Conservation (phyloP, 768 basidiomycete genomes). For the Termitomyces sp. region DNA sequence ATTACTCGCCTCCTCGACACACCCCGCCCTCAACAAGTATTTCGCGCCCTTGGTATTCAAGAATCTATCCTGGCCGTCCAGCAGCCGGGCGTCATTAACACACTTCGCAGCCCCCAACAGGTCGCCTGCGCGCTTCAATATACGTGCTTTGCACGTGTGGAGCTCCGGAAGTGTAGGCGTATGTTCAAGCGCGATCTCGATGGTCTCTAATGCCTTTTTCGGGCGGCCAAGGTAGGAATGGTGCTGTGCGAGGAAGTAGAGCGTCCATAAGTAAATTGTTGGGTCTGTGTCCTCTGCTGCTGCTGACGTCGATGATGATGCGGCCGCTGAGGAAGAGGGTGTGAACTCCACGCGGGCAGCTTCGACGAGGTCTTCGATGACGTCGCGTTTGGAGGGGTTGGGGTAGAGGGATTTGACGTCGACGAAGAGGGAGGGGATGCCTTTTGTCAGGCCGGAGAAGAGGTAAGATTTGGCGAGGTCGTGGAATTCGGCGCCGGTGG, state of each 20-base stretch:
- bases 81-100: constrained; percentile 75
- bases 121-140: constrained; percentile 86
- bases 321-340: constrained; percentile 12
- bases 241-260: constrained; percentile 94
- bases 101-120: constrained; percentile 64
- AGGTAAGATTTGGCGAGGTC: constrained; percentile 66
- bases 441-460: constrained; percentile 65
- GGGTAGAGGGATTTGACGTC: constrained; percentile 85
- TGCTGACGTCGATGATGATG: constrained; percentile 20
- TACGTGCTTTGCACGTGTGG: constrained; percentile 74
- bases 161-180: constrained; percentile 95
- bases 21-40: constrained; percentile 81
- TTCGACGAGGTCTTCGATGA: constrained; percentile 70
- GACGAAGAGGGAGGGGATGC: constrained; percentile 89
- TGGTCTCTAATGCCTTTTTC: constrained; percentile 51
- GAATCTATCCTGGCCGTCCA: constrained; percentile 95
- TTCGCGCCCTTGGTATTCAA: constrained; percentile 93
- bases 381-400: constrained; percentile 56
- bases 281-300: constrained; percentile 43
- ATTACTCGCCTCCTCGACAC: constrained; percentile 69
- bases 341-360: constrained; percentile 35
- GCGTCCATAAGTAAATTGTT: constrained; percentile 87
- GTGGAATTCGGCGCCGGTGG: constrained; percentile 66
- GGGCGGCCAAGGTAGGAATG: constrained; percentile 61
- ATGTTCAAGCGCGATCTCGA: constrained; percentile 69